Conservation (phyloP, 331 rosid species). For the Malus hybrid region DNA sequence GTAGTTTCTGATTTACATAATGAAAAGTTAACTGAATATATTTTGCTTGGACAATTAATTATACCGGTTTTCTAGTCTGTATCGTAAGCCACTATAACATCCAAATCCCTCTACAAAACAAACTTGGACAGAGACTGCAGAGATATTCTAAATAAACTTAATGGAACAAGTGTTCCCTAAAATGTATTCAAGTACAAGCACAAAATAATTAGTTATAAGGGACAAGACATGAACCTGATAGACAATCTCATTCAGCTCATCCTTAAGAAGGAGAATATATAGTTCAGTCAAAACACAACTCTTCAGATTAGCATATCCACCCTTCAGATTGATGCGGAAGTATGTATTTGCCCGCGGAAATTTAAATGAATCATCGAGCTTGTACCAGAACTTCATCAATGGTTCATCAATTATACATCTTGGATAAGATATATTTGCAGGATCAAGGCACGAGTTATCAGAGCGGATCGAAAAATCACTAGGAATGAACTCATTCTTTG, state of each 20-base stretch:
- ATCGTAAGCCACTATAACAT: not conserved
- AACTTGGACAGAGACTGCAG: not conserved
- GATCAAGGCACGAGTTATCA: constrained; percentile 23
- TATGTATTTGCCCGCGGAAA: constrained; percentile 92
- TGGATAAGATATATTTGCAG: constrained; percentile 40
- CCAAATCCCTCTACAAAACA: not conserved
- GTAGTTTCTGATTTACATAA: not conserved
- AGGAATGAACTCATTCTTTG: constrained; percentile 89
- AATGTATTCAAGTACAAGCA: not conserved
- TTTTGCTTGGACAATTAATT: not conserved
- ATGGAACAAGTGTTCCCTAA: not conserved
- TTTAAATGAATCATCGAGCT: constrained; percentile 64
- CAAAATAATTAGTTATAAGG: not conserved
- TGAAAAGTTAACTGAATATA: not conserved
- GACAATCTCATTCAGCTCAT: constrained; percentile 72
- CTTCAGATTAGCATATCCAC: constrained; percentile 56
- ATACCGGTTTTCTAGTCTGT: not conserved
- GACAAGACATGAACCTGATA: constrained; percentile 73
- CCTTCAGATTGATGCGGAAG: constrained; percentile 82
- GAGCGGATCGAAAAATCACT: constrained; percentile 75
- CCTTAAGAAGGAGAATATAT: constrained; percentile 77
- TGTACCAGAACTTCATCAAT: constrained; percentile 86
- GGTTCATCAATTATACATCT: constrained; percentile 78
- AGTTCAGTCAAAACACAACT: constrained; percentile 71
- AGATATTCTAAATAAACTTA: not conserved